A percentile compares a stretch with the other conserved stretches of the same genome.
phyloP scores from a whole-genome alignment of 208 protist genomes.

The Balamuthia mandrillaris region DNA sequence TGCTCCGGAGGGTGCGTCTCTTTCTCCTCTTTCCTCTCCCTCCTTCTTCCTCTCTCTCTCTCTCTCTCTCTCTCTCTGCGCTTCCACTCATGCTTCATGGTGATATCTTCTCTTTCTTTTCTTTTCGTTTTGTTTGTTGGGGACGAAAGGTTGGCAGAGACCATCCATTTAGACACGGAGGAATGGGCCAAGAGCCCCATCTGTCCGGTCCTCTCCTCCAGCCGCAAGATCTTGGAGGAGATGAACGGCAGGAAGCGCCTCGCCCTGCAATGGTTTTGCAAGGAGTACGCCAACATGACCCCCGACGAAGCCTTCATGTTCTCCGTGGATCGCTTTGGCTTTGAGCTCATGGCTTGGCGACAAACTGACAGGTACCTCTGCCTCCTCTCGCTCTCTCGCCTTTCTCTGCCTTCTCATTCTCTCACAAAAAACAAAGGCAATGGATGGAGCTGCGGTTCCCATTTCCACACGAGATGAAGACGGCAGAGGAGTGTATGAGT shows the following conservation, averaged over 20 bases:
- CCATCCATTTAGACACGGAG: background rate
- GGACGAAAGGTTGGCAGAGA: slow-evolving; percentile 14
- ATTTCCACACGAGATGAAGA: slow-evolving; percentile 29
- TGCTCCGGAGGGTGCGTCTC: background rate
- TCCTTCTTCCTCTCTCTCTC: background rate
- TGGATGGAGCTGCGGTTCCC: slow-evolving; percentile 10
- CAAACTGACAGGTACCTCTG: background rate
- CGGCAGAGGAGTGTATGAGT: background rate
- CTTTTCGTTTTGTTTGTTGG: too few relatives aligned
- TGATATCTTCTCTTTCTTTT: too few relatives aligned
- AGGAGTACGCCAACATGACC: background rate
- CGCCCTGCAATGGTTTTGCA: slow-evolving; percentile 6
- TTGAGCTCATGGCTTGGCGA: slow-evolving; percentile 23
- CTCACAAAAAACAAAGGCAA: background rate
- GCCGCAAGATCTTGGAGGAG: background rate
- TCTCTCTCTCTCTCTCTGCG: background rate
- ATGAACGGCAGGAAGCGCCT: slow-evolving; percentile 27
- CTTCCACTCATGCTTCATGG: background rate
- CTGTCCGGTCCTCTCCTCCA: background rate
- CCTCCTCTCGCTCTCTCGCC: background rate
- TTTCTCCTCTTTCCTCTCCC: background rate
- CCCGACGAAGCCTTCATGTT: slow-evolving; percentile 24
- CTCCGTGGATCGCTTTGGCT: background rate
- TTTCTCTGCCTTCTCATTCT: background rate
- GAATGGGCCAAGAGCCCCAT: background rate